Conservation (phyloP, 2,329 filamentous ascomycete genomes). For the Fusarium nurragi region DNA sequence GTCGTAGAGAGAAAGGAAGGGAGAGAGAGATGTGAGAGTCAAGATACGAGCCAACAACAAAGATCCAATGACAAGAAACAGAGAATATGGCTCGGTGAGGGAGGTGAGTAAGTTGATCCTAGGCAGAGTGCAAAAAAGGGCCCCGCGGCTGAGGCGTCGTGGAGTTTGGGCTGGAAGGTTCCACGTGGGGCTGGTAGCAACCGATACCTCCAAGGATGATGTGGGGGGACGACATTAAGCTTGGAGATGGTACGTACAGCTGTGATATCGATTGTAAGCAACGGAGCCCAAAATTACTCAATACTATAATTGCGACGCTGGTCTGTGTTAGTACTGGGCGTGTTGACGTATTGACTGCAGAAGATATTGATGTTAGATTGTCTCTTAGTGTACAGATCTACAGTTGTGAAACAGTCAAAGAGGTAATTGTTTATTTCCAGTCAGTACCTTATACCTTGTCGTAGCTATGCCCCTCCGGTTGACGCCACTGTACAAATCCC, state of each 20-base stretch:
- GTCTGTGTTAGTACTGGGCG: too few relatives aligned
- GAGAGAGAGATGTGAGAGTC: not conserved
- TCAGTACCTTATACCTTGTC: not conserved
- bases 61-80: constrained; percentile 9
- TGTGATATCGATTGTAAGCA: not conserved
- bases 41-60: not conserved
- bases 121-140: constrained; percentile 24
- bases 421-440: constrained; percentile 7
- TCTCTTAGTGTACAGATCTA: too few relatives aligned
- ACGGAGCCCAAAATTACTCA: too few relatives aligned
- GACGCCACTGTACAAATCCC: constrained; percentile 11
- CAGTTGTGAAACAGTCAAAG: not conserved
- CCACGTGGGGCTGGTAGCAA: constrained; percentile 41
- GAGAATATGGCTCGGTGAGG: constrained; percentile 1
- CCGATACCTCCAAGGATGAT: constrained; percentile 1
- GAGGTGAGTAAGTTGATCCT: constrained; percentile 19
- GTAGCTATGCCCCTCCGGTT: not conserved
- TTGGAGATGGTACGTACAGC: not conserved
- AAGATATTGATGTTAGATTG: too few relatives aligned
- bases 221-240: constrained; percentile 23
- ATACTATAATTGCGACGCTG: too few relatives aligned
- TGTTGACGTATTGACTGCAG: too few relatives aligned
- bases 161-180: constrained; percentile 45
- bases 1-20: not conserved
- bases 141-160: constrained; percentile 39